Base-by-base conservation (phyloP, 305 asterid genomes). In the Fraxinus latifolia region DNA sequence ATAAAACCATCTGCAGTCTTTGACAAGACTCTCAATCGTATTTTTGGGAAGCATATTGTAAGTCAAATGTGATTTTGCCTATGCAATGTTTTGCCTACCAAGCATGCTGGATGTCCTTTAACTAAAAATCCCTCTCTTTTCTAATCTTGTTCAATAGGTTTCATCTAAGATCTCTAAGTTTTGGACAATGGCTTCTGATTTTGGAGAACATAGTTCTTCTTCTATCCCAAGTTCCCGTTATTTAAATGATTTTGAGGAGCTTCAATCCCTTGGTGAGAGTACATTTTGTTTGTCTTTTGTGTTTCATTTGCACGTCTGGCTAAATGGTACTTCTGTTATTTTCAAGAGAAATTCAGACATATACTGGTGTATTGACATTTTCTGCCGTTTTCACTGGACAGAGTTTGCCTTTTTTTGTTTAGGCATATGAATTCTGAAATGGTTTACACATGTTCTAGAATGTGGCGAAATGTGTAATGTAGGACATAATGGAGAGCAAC, bases 211-310 rank as follows among this genome's bases (percentile, higher is more conserved):
- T 79, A 88, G 87, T 29, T 29, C 31, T 88, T 87, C 94, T 70
- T 88, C 95, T 62, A 81, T 80, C 87, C 90, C 90, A 84, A 93
- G 84, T 86, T 96, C 99, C 34, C 97, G 97, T 67, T 94, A 94
- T 86, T 88, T 93, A 83, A 89, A 87, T 87, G 98, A 96, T 89
- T 96, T 96, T 83, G 98, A 94, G 96, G 99, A 96, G 88, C 97
- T 96, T 78, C 98, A 93, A 85, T 89, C 98, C 83, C 95, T 96
- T 60, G 99, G 99, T 92, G 84, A 86, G 93, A 65, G 58, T 67
- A 32, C 25, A 15, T 17, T 39, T 55, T 60, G 76, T 76, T 15
- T 55, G 34, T 82, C 79, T 44, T 58, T 44, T 78, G 68, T 83
- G 47, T 67, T 74, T 74, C 75, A 76, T 76, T 65, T 78, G 83